A percentile compares a stretch with the other conserved stretches of the same genome.
These are phyloP conservation scores for Lentinula detonsa DNA, from an alignment of 768 basidiomycete genomes.

Conservation along the genomic window DNA sequence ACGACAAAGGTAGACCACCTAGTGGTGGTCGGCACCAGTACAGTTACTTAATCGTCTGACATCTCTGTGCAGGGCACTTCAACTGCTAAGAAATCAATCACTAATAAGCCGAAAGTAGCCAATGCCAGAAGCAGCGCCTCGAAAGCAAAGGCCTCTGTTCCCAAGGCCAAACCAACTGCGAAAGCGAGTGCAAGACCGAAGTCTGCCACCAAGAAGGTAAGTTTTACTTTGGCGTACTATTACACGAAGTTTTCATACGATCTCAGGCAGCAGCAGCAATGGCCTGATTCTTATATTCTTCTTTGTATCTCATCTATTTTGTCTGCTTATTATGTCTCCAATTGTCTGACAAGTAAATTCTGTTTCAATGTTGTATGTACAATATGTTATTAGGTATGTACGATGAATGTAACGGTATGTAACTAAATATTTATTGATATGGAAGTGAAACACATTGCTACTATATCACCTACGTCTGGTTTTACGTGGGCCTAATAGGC, in stretches of 20 bases:
- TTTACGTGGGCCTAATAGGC: too few relatives aligned
- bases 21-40: constrained; percentile 11
- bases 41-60: constrained; percentile 14
- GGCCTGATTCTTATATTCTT: background rate
- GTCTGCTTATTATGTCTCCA: background rate
- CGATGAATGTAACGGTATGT: background rate
- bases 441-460: too few relatives aligned
- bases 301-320: background rate
- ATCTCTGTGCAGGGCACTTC: constrained; percentile 13
- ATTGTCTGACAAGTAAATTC: background rate
- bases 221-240: background rate
- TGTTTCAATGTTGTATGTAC: background rate
- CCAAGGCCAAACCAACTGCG: constrained; percentile 19
- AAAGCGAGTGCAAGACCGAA: constrained; percentile 27
- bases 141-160: constrained; percentile 21
- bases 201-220: constrained; percentile 15
- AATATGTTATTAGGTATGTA: background rate
- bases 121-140: constrained; percentile 25
- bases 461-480: too few relatives aligned
- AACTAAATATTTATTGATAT: background rate
- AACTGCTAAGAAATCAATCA: constrained; percentile 26
- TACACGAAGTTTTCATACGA: background rate
- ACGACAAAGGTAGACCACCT: constrained; percentile 15
- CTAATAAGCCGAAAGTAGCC: constrained; percentile 23
- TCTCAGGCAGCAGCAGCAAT: background rate